These are phyloP conservation scores for Eucalyptus marginata DNA, from an alignment of 345 rosid genomes.

Conservation along the genomic window DNA sequence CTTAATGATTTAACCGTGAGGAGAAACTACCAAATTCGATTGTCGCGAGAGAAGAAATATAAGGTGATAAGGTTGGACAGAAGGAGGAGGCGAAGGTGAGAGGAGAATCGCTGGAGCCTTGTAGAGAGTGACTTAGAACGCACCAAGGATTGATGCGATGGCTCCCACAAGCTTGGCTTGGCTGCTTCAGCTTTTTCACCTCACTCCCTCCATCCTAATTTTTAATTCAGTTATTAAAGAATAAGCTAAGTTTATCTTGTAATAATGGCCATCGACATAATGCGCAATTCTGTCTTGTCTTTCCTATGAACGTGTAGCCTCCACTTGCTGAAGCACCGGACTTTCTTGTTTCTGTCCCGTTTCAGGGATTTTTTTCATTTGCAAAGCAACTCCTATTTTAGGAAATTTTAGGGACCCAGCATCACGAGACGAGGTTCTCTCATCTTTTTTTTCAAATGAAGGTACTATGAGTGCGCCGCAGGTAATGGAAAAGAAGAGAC, in stretches of 20 bases:
- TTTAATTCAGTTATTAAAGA: not conserved
- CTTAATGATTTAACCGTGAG: not conserved
- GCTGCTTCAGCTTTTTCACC: not conserved
- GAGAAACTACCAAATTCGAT: not conserved
- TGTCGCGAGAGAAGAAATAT: not conserved
- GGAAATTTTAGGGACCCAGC: not conserved
- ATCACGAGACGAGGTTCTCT: not conserved
- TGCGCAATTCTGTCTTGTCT: not conserved
- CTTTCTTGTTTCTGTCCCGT: not conserved
- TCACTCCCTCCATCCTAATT: constrained; percentile 1
- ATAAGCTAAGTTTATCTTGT: not conserved
- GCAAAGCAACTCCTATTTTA: not conserved
- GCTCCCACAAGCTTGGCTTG: constrained; percentile 1
- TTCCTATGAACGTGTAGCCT: not conserved
- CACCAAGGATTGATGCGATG: constrained; percentile 4
- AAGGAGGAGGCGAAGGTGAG: not conserved
- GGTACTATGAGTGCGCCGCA: not conserved
- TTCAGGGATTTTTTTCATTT: not conserved
- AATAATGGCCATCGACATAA: not conserved
- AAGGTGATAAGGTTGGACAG: not conserved
- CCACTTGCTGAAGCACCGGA: not conserved
- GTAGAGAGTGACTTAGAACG: not conserved
- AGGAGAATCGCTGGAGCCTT: not conserved
- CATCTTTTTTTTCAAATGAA: not conserved
- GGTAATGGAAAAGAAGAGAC: not conserved